Base-by-base conservation (phyloP, 495 filamentous ascomycete genomes). In the Daldinia childiae region DNA sequence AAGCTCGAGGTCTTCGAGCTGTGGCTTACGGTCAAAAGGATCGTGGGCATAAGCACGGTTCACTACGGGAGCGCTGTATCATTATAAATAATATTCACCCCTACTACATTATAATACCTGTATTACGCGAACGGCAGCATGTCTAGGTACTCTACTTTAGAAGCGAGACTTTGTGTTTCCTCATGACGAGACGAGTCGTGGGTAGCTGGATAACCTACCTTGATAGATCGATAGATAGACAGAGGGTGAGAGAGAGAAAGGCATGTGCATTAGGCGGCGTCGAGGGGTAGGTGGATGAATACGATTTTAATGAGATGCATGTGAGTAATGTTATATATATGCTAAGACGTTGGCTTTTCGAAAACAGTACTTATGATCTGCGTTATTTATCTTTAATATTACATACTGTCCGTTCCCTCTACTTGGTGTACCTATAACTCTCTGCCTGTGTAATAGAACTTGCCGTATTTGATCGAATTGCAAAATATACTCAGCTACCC, bases 1-100 rank as follows among this genome's bases (percentile, higher is more conserved):
- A 87, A 86, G 77, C 78, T 88, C 12, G 85, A 87, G 77, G 79
- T 76, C 29, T 88, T 87, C 78, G 89, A 91, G 81, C 71, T 82
- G 8, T 90, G 86, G 82, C 78, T 91, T 11, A 72, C 77, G 26
- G 62, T 87, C 36, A 85, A 87, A 78, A 79, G 87, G 55, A 66
- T 85, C 54, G 74, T 84, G 7, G 83, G 83, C 24, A 11, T 74
- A 17, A 73, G 66, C 15, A 74, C 71, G 19, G 30, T 32, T 27
- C 26, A 51, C 34, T 74, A 69, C 24, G 57, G 43, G 17, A 38
- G 54, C 41, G 51, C 73, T 51, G 59, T 75, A 21, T 32, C 71
- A 56, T 64, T 62, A 67, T 66, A 56, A 45, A 3, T 17, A 32
- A 48, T 48, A 24, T 41, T 15, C 39, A 48, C 43, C 17, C 43